Evolutionary conservation across 345 rosid genomes (phyloP), one percentile per base, ranked within the genome.

Genomic region (Gynandropsis gynandra): DNA sequence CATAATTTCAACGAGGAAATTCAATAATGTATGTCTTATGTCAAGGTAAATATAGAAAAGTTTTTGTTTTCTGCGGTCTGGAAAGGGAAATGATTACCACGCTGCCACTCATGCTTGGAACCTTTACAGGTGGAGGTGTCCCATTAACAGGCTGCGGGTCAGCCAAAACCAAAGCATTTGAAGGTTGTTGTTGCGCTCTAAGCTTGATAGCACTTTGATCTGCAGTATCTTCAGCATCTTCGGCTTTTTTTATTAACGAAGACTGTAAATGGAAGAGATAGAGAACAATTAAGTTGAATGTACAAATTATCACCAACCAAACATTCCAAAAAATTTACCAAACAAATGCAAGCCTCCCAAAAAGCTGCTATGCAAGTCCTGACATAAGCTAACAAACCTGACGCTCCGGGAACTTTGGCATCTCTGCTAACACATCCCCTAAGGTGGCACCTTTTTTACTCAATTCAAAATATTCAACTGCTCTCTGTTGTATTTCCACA

Each of bases 331-430:
- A 47, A 66, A 37, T 27, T 49, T 24, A 24, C 5, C 29, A 24
- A 5, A 24, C 29, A 24, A 5, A 24, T 24, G 29, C 2, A 24
- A 24, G 29, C 29, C 29, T 24, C 29, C 5, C 29, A 24, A 2
- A 24, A 24, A 65, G 47, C n/a, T 39, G 40, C 40, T 40, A 39
- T 12, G 52, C 40, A 33, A 33, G 47, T 47, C 50, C 39, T 20
- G 21, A 59, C 49, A 56, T 35, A 33, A 29, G 56, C 11, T 45
- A 5, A 63, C 65, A 47, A 44, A 88, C 99, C 95, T 88, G 85
- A 17, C 99, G 95, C 71, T 93, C 99, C 3, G 99, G 96, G 58
- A 93, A 93, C 68, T 85, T 93, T 12, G 99, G 99, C 99, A 93
- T 93, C 70, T 93, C 99, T 54, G 95, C 97, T 73, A 93, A 80